Conservation (phyloP, 495 filamentous ascomycete species). For the Lepraria neglecta region DNA sequence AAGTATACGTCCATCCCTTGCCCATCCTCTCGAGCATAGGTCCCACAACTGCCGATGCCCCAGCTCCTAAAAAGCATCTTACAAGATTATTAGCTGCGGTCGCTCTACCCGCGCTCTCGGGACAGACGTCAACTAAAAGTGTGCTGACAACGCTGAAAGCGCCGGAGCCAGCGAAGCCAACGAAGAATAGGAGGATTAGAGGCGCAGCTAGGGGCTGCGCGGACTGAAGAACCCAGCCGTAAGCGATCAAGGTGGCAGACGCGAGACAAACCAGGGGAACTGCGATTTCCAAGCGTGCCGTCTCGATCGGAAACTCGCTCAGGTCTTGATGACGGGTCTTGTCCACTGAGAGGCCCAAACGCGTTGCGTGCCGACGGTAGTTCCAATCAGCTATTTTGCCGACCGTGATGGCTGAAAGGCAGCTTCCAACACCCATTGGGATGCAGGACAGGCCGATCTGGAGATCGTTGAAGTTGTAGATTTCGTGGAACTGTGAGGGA, state of each 20-base stretch:
- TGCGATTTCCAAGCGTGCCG: conserved; percentile 33
- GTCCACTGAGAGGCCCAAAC: conserved; percentile 43
- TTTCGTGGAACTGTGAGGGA: conserved; percentile 8
- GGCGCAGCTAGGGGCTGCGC: conserved; percentile 35
- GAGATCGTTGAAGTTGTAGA: conserved; percentile 39
- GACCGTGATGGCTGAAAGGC: conserved; percentile 34
- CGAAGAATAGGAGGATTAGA: conserved; percentile 39
- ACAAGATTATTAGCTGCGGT: conserved; percentile 45
- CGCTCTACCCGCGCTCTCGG: conserved; percentile 37
- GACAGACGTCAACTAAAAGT: conserved; percentile 43
- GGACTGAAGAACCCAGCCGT: conserved; percentile 45
- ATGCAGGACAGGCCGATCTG: conserved; percentile 45
- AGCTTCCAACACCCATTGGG: conserved; percentile 42
- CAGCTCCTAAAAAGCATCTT: conserved; percentile 43
- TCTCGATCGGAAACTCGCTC: conserved; percentile 43
- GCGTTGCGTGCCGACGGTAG: conserved; percentile 47
- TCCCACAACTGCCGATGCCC: conserved; percentile 35
- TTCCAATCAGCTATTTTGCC: conserved; percentile 48
- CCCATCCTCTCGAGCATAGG: conserved; percentile 42
- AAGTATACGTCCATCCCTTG: conserved; percentile 43
- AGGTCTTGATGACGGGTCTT: conserved; percentile 49
- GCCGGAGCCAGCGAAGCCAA: conserved; percentile 32
- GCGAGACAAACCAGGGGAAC: conserved; percentile 36
- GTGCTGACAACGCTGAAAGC: conserved; percentile 34
- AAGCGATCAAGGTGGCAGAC: conserved; percentile 34